Conservation (phyloP, 768 basidiomycete genomes). For the Tricholoma flavovirens region DNA sequence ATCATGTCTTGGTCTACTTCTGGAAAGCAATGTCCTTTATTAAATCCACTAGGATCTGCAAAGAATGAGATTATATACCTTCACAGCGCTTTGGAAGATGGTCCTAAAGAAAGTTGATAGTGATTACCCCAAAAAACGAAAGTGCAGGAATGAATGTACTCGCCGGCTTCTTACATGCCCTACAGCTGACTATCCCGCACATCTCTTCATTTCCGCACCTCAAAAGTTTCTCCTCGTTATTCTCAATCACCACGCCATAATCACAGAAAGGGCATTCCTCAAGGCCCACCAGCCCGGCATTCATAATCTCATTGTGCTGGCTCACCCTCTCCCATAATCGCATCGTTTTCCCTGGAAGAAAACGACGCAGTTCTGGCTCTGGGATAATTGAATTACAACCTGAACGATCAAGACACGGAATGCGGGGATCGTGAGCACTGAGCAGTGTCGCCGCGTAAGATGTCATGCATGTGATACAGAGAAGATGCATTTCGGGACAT, state of each 20-base stretch:
- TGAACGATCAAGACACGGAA: slow-evolving; percentile 75
- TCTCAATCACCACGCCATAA: slow-evolving; percentile 68
- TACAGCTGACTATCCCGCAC: slow-evolving; percentile 71
- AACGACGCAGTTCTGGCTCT: slow-evolving; percentile 56
- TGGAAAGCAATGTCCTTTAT: slow-evolving; percentile 18
- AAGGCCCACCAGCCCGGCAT: slow-evolving; percentile 69
- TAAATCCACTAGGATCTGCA: neutral
- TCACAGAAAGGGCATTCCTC: slow-evolving; percentile 91
- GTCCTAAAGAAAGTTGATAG: slow-evolving; percentile 35
- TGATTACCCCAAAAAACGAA: neutral
- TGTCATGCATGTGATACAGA: slow-evolving; percentile 68
- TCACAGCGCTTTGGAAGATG: slow-evolving; percentile 77
- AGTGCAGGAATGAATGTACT: slow-evolving; percentile 14
- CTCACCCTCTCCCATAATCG: slow-evolving; percentile 65
- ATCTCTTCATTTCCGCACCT: slow-evolving; percentile 46
- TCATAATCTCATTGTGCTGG: slow-evolving; percentile 71
- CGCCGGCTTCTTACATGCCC: slow-evolving; percentile 68
- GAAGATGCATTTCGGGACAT: slow-evolving; percentile 82
- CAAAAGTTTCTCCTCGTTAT: slow-evolving; percentile 55
- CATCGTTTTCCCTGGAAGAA: slow-evolving; percentile 59
- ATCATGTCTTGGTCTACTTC: slow-evolving; percentile 59
- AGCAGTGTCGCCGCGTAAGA: slow-evolving; percentile 61
- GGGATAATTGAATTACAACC: slow-evolving; percentile 65
- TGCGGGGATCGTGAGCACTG: slow-evolving; percentile 44
- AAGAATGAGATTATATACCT: slow-evolving; percentile 32